Conservation (phyloP, 2,329 filamentous ascomycete species). For the Talaromyces sp. region DNA sequence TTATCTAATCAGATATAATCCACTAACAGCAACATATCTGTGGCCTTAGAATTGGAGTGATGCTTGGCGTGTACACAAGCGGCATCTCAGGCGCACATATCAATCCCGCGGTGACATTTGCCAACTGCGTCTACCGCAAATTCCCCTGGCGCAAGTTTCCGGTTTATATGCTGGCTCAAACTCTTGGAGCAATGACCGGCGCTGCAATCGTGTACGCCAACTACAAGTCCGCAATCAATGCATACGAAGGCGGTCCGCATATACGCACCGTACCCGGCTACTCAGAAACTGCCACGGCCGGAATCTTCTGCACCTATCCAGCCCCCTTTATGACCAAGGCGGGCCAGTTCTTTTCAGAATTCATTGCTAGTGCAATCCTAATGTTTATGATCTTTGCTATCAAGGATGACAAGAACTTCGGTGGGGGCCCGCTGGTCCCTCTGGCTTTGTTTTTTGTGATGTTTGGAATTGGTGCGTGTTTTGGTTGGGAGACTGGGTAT, state of each 20-base stretch:
- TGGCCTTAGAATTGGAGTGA: slow-evolving; percentile 52
- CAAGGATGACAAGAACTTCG: slow-evolving; percentile 43
- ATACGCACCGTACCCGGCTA: slow-evolving; percentile 57
- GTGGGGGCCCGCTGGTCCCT: slow-evolving; percentile 53
- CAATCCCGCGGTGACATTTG: slow-evolving; percentile 65
- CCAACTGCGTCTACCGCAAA: slow-evolving; percentile 62
- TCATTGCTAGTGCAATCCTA: slow-evolving; percentile 60
- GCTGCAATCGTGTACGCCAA: slow-evolving; percentile 57
- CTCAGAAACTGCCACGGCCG: slow-evolving; percentile 56
- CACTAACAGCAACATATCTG: not conserved
- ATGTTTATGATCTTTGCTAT: slow-evolving; percentile 69
- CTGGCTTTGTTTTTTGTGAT: slow-evolving; percentile 65
- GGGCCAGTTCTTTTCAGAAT: slow-evolving; percentile 66
- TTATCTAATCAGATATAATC: slow-evolving; percentile 4
- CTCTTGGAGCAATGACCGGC: slow-evolving; percentile 61
- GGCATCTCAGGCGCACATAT: slow-evolving; percentile 61
- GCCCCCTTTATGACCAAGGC: slow-evolving; percentile 55
- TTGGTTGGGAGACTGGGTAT: slow-evolving; percentile 72
- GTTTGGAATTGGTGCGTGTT: slow-evolving; percentile 66
- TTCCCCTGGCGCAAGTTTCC: slow-evolving; percentile 66
- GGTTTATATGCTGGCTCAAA: slow-evolving; percentile 59
- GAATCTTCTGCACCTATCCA: slow-evolving; percentile 69
- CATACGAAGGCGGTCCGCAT: slow-evolving; percentile 52
- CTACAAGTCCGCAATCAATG: slow-evolving; percentile 59
- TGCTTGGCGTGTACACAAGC: slow-evolving; percentile 59